phyloP scores from a whole-genome alignment of 805 yeast species.

The Schwanniomyces sp. region DNA sequence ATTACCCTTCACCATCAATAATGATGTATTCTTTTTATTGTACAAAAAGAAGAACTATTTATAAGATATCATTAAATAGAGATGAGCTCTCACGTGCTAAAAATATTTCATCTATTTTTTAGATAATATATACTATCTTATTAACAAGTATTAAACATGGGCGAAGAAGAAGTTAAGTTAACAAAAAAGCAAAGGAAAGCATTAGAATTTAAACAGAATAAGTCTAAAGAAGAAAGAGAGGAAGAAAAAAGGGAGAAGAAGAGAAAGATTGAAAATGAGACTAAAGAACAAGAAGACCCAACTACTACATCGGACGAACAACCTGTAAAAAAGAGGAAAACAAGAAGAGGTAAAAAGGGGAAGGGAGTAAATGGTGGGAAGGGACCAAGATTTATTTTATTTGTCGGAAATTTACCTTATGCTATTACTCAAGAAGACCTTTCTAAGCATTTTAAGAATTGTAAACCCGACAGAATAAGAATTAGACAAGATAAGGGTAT shows the following conservation, averaged over 20 bases:
- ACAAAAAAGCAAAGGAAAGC: conserved; percentile 70
- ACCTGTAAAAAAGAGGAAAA: conserved; percentile 64
- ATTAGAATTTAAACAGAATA: conserved; percentile 50
- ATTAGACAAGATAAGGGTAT: conserved; percentile 84
- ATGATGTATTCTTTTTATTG: background rate
- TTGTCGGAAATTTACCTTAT: conserved; percentile 89
- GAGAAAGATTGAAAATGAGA: conserved; percentile 14
- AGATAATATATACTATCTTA: background rate
- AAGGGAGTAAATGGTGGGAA: conserved; percentile 48
- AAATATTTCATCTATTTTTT: background rate
- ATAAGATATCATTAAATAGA: background rate
- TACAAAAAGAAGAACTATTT: background rate
- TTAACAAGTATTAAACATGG: background rate
- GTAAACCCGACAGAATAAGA: conserved; percentile 74
- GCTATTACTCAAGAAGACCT: conserved; percentile 63
- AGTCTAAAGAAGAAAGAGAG: conserved; percentile 40
- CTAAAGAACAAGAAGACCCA: conserved; percentile 8
- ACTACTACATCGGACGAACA: conserved; percentile 19
- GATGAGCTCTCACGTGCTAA: conserved; percentile 7
- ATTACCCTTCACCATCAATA: conserved; percentile 1
- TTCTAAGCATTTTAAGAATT: conserved; percentile 66
- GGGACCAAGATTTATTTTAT: conserved; percentile 73
- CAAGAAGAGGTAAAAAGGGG: conserved; percentile 77
- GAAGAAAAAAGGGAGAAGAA: conserved; percentile 28
- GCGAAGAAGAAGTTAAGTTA: conserved; percentile 32